Conservation (phyloP, 2,329 filamentous ascomycete species). For the Botrytis hyacinthi region DNA sequence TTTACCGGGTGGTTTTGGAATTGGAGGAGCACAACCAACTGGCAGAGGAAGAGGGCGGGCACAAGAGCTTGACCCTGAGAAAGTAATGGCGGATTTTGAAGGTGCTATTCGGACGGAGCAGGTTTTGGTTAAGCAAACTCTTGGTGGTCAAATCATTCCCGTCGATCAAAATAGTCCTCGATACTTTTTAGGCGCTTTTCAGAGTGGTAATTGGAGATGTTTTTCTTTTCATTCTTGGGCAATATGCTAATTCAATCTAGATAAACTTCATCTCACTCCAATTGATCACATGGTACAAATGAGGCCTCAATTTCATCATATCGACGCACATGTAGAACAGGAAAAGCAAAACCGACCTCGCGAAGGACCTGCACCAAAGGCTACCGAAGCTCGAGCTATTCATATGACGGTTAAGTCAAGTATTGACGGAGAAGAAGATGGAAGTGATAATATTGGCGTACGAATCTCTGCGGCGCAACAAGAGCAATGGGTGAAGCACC, state of each 20-base stretch:
- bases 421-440: conserved; percentile 62
- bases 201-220: conserved; percentile 59
- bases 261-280: conserved; percentile 82
- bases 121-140: conserved; percentile 75
- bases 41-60: conserved; percentile 41
- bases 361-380: conserved; percentile 33
- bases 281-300: conserved; percentile 82
- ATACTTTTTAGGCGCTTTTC: conserved; percentile 93
- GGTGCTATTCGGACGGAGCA: conserved; percentile 67
- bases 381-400: conserved; percentile 67
- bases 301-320: conserved; percentile 86
- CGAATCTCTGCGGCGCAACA: conserved; percentile 75
- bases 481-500: conserved; percentile 76
- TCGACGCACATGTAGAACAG: conserved; percentile 80
- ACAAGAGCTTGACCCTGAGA: conserved; percentile 38
- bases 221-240: background rate
- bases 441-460: conserved; percentile 70
- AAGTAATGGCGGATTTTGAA: conserved; percentile 55
- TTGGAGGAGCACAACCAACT: conserved; percentile 46
- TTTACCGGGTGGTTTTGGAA: conserved; percentile 70
- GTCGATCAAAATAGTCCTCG: conserved; percentile 59
- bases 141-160: conserved; percentile 74
- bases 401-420: conserved; percentile 83
- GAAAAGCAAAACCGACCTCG: conserved; percentile 44
- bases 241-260: conserved; percentile 44